Base-by-base conservation (phyloP, 148 eudicot species). In the Beta vulgaris region DNA sequence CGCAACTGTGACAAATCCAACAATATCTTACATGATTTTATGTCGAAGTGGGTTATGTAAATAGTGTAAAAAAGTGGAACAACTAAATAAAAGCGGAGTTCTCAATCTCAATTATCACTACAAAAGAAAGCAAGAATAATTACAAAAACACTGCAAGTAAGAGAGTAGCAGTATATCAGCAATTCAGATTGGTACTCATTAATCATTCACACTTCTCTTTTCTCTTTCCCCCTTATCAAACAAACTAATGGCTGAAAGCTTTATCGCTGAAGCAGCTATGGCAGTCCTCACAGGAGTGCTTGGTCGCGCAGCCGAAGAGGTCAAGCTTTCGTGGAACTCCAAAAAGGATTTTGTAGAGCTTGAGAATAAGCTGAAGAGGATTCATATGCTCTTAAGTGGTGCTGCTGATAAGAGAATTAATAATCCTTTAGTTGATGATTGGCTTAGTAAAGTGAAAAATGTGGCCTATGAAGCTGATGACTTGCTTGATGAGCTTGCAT, bases 401-500 rank as follows among this genome's bases (percentile, higher is more conserved):
- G 68, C 76, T 4, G 16, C 51, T 16, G 5, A 18, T 59, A 37
- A 64, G 46, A 15, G 9, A 8, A 3, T 39, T 46, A 0, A 43
- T 43, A 59, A 42, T 32, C 53, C 68, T 19, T 15, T 74, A 14
- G 6, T 64, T 16, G 32, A 48, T 31, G 49, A 74, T 42, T 76
- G 78, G 73, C 65, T 76, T 9, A 37, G 49, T 31, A 54, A 55
- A 44, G 78, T 68, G 18, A 76, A 39, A 31, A 26, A 28, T 10
- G 31, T 76, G 14, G 72, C 55, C 7, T 67, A 54, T 32, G 54
- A 67, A 8, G 73, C 73, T 39, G 73, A 75, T 25, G 78, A 75
- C 15, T 66, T 75, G 53, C 72, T 75, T 19, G 78, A 76, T 28
- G 64, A 53, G 40, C 25, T 53, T 26, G 73, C 78, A 18, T 66